Conservation (phyloP, 2,329 filamentous ascomycete species). For the Botrytis medusae region DNA sequence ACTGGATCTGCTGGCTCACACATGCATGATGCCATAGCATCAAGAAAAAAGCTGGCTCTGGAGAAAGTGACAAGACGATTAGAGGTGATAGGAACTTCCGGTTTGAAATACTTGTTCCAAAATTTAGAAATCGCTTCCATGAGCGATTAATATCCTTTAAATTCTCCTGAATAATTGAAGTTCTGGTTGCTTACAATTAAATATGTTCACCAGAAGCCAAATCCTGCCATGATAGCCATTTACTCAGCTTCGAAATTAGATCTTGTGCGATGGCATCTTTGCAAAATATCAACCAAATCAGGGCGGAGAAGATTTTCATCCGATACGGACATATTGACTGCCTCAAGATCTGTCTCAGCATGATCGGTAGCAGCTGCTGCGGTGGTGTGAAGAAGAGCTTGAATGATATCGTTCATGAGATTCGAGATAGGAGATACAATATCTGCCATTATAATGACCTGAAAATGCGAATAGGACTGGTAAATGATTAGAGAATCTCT, state of each 20-base stretch:
- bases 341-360: neutral
- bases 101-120: neutral
- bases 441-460: neutral
- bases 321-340: neutral
- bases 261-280: neutral
- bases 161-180: neutral
- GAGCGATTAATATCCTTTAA: neutral
- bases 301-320: neutral
- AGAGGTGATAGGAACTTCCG: too few relatives aligned
- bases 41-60: neutral
- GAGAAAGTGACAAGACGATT: neutral
- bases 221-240: neutral
- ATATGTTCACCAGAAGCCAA: neutral
- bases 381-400: neutral
- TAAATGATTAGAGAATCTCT: neutral
- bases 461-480: neutral
- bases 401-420: neutral
- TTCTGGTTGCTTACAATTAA: neutral
- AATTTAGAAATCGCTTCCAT: neutral
- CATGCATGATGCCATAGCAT: neutral
- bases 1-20: neutral
- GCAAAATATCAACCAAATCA: neutral
- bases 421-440: neutral
- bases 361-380: neutral
- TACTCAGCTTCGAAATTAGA: neutral